Conservation (phyloP, 257 asterid genomes). For the Linaria vulgaris region DNA sequence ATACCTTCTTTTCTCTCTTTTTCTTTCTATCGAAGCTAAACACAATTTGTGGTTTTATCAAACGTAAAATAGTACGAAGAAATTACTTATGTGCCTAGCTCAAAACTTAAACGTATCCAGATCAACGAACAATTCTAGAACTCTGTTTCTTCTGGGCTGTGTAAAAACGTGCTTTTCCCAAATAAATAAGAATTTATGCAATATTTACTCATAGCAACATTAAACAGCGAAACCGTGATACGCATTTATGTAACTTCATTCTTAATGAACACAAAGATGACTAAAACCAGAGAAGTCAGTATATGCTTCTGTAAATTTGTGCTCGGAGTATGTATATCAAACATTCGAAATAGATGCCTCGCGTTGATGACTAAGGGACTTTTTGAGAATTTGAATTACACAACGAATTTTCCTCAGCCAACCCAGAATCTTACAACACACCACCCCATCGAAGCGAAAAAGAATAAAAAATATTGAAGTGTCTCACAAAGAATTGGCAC, state of each 20-base stretch:
- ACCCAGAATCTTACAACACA: constrained; percentile 21
- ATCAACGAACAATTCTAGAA: background rate
- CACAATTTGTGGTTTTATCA: too few relatives aligned
- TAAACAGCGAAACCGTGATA: background rate
- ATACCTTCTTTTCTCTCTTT: too few relatives aligned
- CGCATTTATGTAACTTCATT: too few relatives aligned
- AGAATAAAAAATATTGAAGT: constrained; percentile 18
- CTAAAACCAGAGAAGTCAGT: too few relatives aligned
- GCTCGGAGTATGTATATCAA: background rate
- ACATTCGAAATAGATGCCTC: background rate
- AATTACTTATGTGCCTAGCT: too few relatives aligned
- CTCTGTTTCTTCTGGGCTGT: too few relatives aligned
- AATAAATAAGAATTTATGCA: background rate
- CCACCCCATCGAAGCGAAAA: constrained; percentile 12
- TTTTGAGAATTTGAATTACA: background rate
- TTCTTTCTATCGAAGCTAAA: too few relatives aligned
- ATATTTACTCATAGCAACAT: background rate
- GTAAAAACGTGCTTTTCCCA: too few relatives aligned
- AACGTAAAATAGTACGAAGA: too few relatives aligned
- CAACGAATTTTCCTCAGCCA: background rate
- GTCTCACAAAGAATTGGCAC: background rate
- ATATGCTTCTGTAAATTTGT: too few relatives aligned
- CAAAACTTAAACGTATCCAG: too few relatives aligned
- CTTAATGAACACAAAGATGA: too few relatives aligned
- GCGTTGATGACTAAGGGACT: background rate